A percentile compares a stretch with the other conserved stretches of the same genome.
phyloP scores from a whole-genome alignment of 306 rosid species.

The Biancaea sappan region DNA sequence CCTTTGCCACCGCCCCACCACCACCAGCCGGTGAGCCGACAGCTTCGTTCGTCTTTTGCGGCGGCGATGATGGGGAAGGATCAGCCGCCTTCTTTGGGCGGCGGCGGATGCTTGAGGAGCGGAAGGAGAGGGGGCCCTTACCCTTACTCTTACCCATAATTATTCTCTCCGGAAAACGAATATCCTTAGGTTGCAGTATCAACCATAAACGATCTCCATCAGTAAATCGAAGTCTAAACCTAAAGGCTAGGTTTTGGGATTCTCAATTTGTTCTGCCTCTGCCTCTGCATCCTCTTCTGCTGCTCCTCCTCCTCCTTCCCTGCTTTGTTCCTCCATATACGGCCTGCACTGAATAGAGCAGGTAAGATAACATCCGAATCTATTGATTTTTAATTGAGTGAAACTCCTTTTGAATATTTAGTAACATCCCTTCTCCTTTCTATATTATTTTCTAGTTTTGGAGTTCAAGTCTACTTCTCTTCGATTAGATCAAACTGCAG shows the following conservation, averaged over 20 bases:
- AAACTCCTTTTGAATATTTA: too few species aligned
- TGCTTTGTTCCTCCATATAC: neutral
- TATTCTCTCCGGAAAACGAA: neutral
- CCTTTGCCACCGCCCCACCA: conserved; percentile 45
- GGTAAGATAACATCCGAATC: too few species aligned
- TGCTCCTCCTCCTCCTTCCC: neutral
- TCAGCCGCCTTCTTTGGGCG: conserved; percentile 51
- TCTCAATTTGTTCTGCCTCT: neutral
- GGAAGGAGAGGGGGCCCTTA: conserved; percentile 63
- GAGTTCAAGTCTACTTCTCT: too few species aligned
- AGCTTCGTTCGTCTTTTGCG: neutral
- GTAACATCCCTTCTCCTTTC: too few species aligned
- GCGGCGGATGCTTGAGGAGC: conserved; percentile 65
- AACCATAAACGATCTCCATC: neutral
- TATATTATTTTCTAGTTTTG: too few species aligned
- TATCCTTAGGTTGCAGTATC: neutral
- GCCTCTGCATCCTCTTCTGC: neutral
- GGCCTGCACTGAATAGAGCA: neutral
- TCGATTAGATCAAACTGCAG: too few species aligned
- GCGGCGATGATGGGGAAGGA: conserved; percentile 23
- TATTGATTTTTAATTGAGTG: too few species aligned
- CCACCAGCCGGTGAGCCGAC: conserved; percentile 28
- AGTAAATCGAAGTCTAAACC: too few species aligned
- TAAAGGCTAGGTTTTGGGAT: too few species aligned
- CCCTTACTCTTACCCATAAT: conserved; percentile 50